Base-by-base conservation (phyloP, 345 rosid species). In the Lumnitzera racemosa region DNA sequence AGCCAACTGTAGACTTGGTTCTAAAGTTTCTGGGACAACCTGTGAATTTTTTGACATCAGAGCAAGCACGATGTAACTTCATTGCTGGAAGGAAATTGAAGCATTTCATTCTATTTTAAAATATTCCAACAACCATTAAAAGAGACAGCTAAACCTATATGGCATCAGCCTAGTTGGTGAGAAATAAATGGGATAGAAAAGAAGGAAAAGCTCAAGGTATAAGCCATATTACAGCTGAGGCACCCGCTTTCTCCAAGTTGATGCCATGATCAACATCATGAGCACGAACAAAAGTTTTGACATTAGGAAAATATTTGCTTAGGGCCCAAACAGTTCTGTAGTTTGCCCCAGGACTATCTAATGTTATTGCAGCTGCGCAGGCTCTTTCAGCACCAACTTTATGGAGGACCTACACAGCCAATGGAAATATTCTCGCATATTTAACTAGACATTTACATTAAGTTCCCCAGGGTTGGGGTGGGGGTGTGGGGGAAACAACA, bases 311-410 rank as follows among this genome's bases (percentile, higher is more conserved):
- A 67, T 87, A 78, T 87, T 92, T 92, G 95, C 78, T 92, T 67
- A 92, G 74, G 62, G 98, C 98, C 98, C 98, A 92, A 47, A 92
- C 98, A 74, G 96, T 83, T 82, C 98, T 84, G 77, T 87, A 92
- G 66, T 92, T 92, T 72, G 98, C 96, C 74, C 98, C 98, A 43
- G 98, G 97, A 64, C 91, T 73, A 70, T 92, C 98, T 71, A 92
- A 70, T 59, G 98, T 87, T 66, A 92, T 80, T 69, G 95, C 98
- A 11, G 97, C 97, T 56, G 98, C 96, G 67, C 97, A 87, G 1
- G 98, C 98, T 78, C 98, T 87, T 66, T 76, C 96, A 13, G 97
- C 96, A 69, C 98, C 98, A 58, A 92, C 71, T 79, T 92, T 92
- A 70, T 92, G 98, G 54, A 92, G 97, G 65, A 92, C 96, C 98